These are phyloP conservation scores for Suillus cothurnatus DNA, from an alignment of 768 basidiomycete genomes.

Conservation along the genomic window DNA sequence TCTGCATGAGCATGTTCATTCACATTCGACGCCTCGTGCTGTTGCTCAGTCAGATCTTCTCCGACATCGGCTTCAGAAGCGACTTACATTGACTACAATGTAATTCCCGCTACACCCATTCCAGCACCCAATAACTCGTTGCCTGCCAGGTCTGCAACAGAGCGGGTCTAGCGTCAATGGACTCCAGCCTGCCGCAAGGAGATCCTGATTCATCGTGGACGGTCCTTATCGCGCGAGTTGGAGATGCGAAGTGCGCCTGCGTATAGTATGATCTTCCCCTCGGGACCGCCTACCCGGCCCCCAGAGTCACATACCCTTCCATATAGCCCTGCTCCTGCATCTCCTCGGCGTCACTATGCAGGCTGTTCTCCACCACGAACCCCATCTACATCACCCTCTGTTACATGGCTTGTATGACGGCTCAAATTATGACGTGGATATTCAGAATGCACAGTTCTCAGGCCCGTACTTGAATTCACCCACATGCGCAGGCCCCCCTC, in stretches of 20 bases:
- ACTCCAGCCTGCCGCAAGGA: constrained; percentile 31
- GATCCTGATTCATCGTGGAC: constrained; percentile 29
- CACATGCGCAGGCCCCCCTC: no score
- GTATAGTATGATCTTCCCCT: constrained; percentile 35
- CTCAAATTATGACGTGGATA: no score
- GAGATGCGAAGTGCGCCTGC: constrained; percentile 36
- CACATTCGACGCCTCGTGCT: constrained; percentile 7
- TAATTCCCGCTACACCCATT: constrained; percentile 25
- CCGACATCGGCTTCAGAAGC: constrained; percentile 19
- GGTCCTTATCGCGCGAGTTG: constrained; percentile 34
- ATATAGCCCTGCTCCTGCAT: constrained; percentile 18
- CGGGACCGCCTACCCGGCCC: constrained; percentile 32
- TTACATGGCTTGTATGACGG: constrained; percentile 34
- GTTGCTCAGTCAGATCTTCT: constrained; percentile 15
- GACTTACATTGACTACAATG: constrained; percentile 31
- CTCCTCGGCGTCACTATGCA: constrained; percentile 34
- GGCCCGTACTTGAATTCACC: no score
- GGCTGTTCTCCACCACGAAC: constrained; percentile 36
- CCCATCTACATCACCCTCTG: constrained; percentile 33
- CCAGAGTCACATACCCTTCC: constrained; percentile 17
- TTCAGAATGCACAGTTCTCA: no score
- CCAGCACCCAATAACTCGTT: constrained; percentile 17
- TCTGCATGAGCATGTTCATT: background rate
- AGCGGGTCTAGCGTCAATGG: constrained; percentile 30
- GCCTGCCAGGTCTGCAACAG: constrained; percentile 33